phyloP scores from a whole-genome alignment of 768 basidiomycete species.

The Polyporus arcularius region DNA sequence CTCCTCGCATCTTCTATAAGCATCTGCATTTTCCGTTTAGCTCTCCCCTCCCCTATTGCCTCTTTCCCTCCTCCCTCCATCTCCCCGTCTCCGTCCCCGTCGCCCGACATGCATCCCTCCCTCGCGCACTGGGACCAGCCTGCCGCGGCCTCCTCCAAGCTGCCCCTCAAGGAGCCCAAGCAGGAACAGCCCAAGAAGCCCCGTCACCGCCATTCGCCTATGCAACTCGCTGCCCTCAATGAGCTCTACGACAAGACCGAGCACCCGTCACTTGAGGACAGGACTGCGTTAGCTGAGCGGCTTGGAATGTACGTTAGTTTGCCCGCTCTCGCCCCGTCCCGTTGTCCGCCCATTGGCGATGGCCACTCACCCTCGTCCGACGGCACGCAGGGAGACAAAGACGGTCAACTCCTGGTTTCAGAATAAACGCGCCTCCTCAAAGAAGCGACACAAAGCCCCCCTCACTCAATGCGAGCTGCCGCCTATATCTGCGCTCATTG shows the following conservation, averaged over 20 bases:
- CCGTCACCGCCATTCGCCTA: conserved; percentile 72
- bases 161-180: conserved; percentile 24
- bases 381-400: conserved; percentile 68
- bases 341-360: background rate
- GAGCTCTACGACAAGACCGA: conserved; percentile 76
- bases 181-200: conserved; percentile 67
- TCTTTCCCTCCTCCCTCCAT: conserved; percentile 17
- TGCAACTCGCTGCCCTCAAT: conserved; percentile 75
- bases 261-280: conserved; percentile 70
- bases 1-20: conserved; percentile 22
- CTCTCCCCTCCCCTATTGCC: conserved; percentile 14
- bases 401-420: conserved; percentile 88
- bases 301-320: conserved; percentile 67
- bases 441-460: conserved; percentile 55
- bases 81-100: conserved; percentile 14
- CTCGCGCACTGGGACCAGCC: conserved; percentile 16
- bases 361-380: background rate
- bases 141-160: conserved; percentile 32
- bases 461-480: conserved; percentile 33
- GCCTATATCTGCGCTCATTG: conserved; percentile 44
- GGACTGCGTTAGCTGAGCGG: conserved; percentile 66
- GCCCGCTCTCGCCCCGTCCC: conserved; percentile 18
- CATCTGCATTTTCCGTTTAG: conserved; percentile 23
- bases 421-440: conserved; percentile 81
- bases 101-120: conserved; percentile 21